phyloP scores from a whole-genome alignment of 2,329 filamentous ascomycete species.

The Paecilomyces variotii region DNA sequence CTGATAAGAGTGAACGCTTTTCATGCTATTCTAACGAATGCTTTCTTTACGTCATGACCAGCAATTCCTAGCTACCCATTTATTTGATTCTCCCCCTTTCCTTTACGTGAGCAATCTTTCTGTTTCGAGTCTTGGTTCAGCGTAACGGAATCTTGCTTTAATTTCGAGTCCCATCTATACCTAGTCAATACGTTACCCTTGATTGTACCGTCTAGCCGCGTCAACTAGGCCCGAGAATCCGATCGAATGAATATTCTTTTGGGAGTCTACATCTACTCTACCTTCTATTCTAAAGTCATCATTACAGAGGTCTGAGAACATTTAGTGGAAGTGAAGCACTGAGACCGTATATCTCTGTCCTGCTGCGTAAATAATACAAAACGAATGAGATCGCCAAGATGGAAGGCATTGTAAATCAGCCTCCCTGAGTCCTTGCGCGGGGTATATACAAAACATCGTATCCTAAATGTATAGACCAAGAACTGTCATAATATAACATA shows the following conservation, averaged over 20 bases:
- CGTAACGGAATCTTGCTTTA: too few species aligned
- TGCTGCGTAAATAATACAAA: not conserved
- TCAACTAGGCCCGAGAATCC: too few species aligned
- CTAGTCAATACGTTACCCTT: too few species aligned
- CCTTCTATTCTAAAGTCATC: too few species aligned
- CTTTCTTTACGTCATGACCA: not conserved
- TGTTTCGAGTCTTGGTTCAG: not conserved
- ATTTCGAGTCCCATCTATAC: too few species aligned
- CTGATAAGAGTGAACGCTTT: not conserved
- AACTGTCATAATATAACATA: not conserved
- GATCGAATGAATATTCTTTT: too few species aligned
- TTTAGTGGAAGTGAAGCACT: too few species aligned
- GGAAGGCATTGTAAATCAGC: not conserved
- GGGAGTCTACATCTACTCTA: too few species aligned
- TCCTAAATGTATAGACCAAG: not conserved
- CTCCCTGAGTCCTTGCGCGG: not conserved
- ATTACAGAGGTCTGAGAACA: too few species aligned
- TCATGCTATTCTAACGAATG: too few species aligned
- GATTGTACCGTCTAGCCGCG: too few species aligned
- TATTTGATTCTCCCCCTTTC: not conserved
- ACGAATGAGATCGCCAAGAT: not conserved
- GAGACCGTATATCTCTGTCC: too few species aligned
- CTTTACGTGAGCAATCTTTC: not conserved
- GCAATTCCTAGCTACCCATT: not conserved
- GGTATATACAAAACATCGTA: not conserved